A percentile compares a stretch with the other conserved stretches of the same genome.
Evolutionary conservation across 2,329 filamentous ascomycete species (phyloP).

Genomic region (Trichoderma breve): DNA sequence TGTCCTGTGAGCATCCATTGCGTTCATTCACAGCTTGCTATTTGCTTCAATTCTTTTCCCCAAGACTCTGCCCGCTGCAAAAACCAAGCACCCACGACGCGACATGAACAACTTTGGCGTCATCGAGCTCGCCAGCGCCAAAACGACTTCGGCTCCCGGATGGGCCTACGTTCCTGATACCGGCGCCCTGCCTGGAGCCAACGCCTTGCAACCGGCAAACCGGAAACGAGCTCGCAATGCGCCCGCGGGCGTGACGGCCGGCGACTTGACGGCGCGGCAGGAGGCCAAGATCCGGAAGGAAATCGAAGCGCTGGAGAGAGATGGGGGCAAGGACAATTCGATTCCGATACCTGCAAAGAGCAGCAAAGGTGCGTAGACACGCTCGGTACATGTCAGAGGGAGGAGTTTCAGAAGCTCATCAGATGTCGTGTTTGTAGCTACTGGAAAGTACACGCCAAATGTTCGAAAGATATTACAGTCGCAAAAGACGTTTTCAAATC

Average conservation of each 20-base stretch:
- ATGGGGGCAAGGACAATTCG: constrained; percentile 70
- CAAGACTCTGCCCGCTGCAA: neutral
- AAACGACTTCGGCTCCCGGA: constrained; percentile 71
- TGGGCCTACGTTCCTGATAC: constrained; percentile 90
- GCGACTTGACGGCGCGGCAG: constrained; percentile 76
- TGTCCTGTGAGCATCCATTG: neutral
- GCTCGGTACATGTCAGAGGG: too few species aligned
- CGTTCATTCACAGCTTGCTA: neutral
- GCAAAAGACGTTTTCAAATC: constrained; percentile 80
- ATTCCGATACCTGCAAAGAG: constrained; percentile 65
- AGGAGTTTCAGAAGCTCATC: neutral
- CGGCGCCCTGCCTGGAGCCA: constrained; percentile 52
- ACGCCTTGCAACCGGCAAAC: constrained; percentile 51
- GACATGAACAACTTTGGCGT: constrained; percentile 70
- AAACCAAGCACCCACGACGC: neutral
- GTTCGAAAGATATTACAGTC: constrained; percentile 76
- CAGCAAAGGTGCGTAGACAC: constrained; percentile 37
- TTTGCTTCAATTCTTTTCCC: neutral
- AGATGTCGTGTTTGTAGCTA: constrained; percentile 30
- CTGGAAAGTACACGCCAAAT: constrained; percentile 62
- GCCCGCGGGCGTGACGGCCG: constrained; percentile 48
- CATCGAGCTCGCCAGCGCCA: constrained; percentile 73
- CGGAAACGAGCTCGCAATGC: constrained; percentile 70
- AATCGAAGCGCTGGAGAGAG: constrained; percentile 77
- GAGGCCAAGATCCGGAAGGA: constrained; percentile 79